Base-by-base conservation (phyloP, 768 basidiomycete species). In the Russula emetica region DNA sequence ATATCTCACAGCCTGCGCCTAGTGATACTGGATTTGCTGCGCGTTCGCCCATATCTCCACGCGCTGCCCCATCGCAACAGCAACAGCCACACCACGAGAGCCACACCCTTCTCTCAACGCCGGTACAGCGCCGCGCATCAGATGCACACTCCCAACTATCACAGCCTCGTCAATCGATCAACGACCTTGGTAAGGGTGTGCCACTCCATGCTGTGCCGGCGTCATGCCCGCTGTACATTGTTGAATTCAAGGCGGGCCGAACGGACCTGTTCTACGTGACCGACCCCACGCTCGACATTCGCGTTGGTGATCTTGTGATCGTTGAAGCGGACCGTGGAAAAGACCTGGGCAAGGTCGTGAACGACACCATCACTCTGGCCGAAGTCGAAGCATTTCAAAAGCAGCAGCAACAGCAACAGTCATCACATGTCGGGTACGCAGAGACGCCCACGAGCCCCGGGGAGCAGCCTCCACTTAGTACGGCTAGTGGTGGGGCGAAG, bases 211-310 rank as follows among this genome's bases (percentile, higher is more conserved):
- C 88, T 54, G 87, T 99, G 47, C 88, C 94, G 0, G 73, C 88
- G 14, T 85, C 86, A 40, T 92, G 89, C 79, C 93, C 90, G n/a
- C 82, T 99, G 9, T 98, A 84, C 80, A 95, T 98, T 69, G 90
- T 98, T 70, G 91, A 97, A 74, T 99, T 99, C 82, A 99, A 98
- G 76, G 95, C 95, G 0, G 93, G 94, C 0, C 85, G 96, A 45
- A 94, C 94, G 66, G 96, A 98, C 74, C 77, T 99, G 30, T 98
- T 94, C 76, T 98, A 97, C 74, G 81, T 87, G 66, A 88, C 86
- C 0, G 90, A 95, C 71, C 79, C 81, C 64, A 71, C 79, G 69
- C 70, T 83, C 44, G 77, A 81, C 40, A 85, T 98, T 65, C 82
- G 85, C 7, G 85, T 89, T 24, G 96, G 94, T 2, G 96, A 98